Evolutionary conservation across 768 basidiomycete species (phyloP).

Genomic region (Mrakia gelida): DNA sequence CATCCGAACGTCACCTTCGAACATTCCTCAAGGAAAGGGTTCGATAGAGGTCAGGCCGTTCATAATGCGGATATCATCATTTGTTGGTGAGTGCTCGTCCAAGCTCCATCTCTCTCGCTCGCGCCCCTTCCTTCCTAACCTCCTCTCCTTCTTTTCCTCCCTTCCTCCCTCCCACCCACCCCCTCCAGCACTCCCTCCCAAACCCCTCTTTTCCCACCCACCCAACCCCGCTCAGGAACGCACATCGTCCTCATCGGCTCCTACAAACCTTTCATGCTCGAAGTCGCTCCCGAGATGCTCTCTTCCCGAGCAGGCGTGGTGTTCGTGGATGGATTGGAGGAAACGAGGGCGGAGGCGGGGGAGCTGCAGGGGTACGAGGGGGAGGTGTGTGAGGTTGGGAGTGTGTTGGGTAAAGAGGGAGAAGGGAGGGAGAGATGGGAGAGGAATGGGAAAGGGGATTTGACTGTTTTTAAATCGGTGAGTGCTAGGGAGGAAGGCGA

Average conservation of each 20-base stretch:
- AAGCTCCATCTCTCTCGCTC: neutral
- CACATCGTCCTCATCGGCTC: conserved; percentile 36
- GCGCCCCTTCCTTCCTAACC: neutral
- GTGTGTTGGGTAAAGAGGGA: neutral
- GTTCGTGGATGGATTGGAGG: conserved; percentile 25
- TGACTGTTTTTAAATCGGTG: conserved; percentile 32
- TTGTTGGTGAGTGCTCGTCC: conserved; percentile 35
- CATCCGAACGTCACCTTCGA: conserved; percentile 25
- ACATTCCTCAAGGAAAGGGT: neutral
- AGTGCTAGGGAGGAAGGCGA: neutral
- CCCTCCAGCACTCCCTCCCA: conserved; percentile 38
- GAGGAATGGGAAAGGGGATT: neutral
- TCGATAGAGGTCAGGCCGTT: conserved; percentile 21
- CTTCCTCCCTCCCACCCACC: neutral
- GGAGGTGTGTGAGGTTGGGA: conserved; percentile 11
- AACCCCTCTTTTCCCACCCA: conserved; percentile 32
- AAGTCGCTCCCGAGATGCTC: conserved; percentile 33
- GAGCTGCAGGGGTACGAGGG: conserved; percentile 29
- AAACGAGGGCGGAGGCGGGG: conserved; percentile 24
- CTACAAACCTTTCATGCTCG: conserved; percentile 38
- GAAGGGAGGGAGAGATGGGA: conserved; percentile 9
- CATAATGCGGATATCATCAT: conserved; percentile 45
- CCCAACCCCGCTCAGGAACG: conserved; percentile 27
- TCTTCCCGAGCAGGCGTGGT: conserved; percentile 8
- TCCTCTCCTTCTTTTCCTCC: neutral